Conservation (phyloP, 176 grass and related monocot genomes). For the Elymus sibiricus region DNA sequence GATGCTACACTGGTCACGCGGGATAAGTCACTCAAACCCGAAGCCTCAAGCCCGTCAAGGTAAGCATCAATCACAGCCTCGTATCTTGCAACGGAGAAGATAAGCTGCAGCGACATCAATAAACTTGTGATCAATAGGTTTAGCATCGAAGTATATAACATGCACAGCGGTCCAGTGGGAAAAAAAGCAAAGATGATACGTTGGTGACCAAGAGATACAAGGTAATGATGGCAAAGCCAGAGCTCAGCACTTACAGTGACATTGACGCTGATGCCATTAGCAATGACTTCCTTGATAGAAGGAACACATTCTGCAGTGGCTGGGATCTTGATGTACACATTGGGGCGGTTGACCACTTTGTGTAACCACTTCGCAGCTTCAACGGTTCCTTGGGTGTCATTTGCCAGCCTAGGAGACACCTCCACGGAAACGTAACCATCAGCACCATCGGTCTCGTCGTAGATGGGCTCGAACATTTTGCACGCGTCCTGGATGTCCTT, state of each 20-base stretch:
- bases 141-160: not conserved
- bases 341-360: conserved; percentile 72
- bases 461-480: conserved; percentile 90
- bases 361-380: conserved; percentile 97
- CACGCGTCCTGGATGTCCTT: conserved; percentile 98
- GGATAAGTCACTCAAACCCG: conserved; percentile 85
- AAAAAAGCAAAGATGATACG: not conserved
- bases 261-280: conserved; percentile 91
- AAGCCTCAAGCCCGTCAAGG: conserved; percentile 88
- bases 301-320: conserved; percentile 97
- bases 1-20: conserved; percentile 95
- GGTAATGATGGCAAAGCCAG: not conserved
- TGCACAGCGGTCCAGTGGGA: not conserved
- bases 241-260: conserved; percentile 70
- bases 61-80: conserved; percentile 99
- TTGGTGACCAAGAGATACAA: not conserved
- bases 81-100: conserved; percentile 93
- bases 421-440: conserved; percentile 99
- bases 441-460: conserved; percentile 66
- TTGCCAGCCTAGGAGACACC: conserved; percentile 91
- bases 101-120: conserved; percentile 63
- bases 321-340: conserved; percentile 99
- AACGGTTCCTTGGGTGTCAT: conserved; percentile 85
- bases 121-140: conserved; percentile 8
- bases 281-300: conserved; percentile 84